Evolutionary conservation across 306 rosid genomes (phyloP), one percentile per base, ranked within the genome.

Genomic region (Gastrolobium bilobum): DNA sequence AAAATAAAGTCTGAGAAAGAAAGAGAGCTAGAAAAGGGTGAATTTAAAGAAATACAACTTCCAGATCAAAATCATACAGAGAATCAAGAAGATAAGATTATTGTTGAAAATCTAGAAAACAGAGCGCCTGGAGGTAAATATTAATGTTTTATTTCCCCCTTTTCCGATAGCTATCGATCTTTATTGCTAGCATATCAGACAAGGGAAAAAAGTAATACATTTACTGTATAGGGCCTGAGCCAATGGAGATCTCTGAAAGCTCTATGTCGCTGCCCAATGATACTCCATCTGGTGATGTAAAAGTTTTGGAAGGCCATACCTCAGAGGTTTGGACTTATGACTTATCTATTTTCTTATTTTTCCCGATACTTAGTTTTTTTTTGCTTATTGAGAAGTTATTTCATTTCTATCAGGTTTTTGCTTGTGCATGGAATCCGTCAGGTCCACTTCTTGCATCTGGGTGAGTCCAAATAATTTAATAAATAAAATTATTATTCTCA

Each of bases 401-500:
- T 33, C 47, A 7, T 8, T 79, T 15, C 62, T 62, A 11, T 11
- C 83, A 90, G 92, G 92, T 90, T 69, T 90, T 86, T 84, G 89
- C 92, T 81, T 90, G 94, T 83, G 94, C 92, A 26, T 90, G 94
- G 94, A 90, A 83, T 78, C 92, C 94, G 47, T 78, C 89, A 4
- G 89, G 90, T 39, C 87, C 89, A 0, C 88, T 88, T 83, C 90
- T 90, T 81, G 94, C 94, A 10, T 90, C 94, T 26, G 94, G 92
- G 94, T 90, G 83, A 85, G 94, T 44, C 10, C 69, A 43, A 70
- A 31, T 8, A 48, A 52, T 10, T 61, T 43, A 11, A 20, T 47
- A 48, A 75, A 74, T 31, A 53, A 58, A 14, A 14, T 42, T 47
- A 48, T 52, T 53, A 48, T 47, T 66, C 47, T 60, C 56, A 42